Base-by-base conservation (phyloP, 164 flowering plant genomes). In the Cinnamomum micranthum region DNA sequence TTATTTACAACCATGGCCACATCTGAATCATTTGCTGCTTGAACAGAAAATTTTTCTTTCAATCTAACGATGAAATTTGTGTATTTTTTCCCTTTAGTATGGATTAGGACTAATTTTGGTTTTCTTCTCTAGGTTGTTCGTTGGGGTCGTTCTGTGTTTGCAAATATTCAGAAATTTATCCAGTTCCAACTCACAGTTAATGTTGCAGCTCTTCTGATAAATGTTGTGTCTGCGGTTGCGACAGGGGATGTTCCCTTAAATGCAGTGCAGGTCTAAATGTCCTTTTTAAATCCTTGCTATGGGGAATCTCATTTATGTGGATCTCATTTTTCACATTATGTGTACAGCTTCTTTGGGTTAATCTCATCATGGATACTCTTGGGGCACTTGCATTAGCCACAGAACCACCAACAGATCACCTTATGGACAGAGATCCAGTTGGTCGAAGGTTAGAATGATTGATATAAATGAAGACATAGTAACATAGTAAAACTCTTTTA, bases 371-470 rank as follows among this genome's bases (percentile, higher is more conserved):
- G 98, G 98, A 95, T 80, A 95, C 98, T 55, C 92, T 95, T 71
- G 99, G 98, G 77, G 99, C 97, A 41, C 88, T 95, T 78, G 99
- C 99, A 3, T 82, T 95, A 81, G 99, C 99, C 22, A 93, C 99
- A 47, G 99, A 93, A 82, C 98, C 97, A 70, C 99, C 98, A 19
- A 92, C 98, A 1, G 93, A 95, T 82, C 92, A 95, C 76, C 88
- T 95, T 66, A 95, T 95, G 99, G 79, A 82, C 28, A 85, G 98
- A 78, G 27, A 85, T 24, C 98, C 99, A 12, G 97, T 93, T 74
- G 97, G 99, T 73, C 80, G 97, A 72, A 93, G 90, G 98, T 93
- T 80, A 74, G 81, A 70, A 50, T 71, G 66, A 71, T 41, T 68
- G 25, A 24, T 27, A 6, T n/a, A 28, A 28, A 22, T 31, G 47